phyloP scores from a whole-genome alignment of 805 yeast species.

The Zygotorulaspora sp. region DNA sequence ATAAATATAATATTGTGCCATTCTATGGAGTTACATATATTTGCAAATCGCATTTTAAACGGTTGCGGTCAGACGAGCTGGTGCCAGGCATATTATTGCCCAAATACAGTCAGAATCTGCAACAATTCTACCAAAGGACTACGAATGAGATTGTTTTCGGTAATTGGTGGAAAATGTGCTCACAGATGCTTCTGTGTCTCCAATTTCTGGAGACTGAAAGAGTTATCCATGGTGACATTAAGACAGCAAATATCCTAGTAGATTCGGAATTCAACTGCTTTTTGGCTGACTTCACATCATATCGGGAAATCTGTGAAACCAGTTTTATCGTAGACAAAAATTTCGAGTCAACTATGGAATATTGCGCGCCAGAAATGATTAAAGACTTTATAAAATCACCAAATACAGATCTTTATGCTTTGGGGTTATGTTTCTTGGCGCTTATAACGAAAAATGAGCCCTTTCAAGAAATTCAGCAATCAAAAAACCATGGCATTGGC shows the following conservation, averaged over 20 bases:
- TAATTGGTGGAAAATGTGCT: conserved; percentile 15
- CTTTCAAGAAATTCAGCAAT: conserved; percentile 12
- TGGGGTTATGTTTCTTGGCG: conserved; percentile 19
- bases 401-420: conserved; percentile 18
- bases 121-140: conserved; percentile 10
- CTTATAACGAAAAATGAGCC: conserved; percentile 21
- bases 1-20: conserved; percentile 7
- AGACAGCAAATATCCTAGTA: conserved; percentile 21
- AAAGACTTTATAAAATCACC: conserved; percentile 1
- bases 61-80: conserved; percentile 8
- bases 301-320: conserved; percentile 9
- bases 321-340: neutral
- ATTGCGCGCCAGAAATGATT: conserved; percentile 21
- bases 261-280: conserved; percentile 8
- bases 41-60: conserved; percentile 5
- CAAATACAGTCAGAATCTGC: conserved; percentile 10
- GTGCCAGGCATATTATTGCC: conserved; percentile 18
- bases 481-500: conserved; percentile 8
- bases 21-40: conserved; percentile 11
- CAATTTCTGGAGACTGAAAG: conserved; percentile 8
- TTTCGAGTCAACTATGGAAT: conserved; percentile 16
- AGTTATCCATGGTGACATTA: conserved; percentile 23
- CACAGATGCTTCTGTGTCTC: conserved; percentile 11
- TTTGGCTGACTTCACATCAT: conserved; percentile 22
- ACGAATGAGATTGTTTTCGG: neutral